Conservation (phyloP, 768 basidiomycete genomes). For the Boletus rubescentipes region DNA sequence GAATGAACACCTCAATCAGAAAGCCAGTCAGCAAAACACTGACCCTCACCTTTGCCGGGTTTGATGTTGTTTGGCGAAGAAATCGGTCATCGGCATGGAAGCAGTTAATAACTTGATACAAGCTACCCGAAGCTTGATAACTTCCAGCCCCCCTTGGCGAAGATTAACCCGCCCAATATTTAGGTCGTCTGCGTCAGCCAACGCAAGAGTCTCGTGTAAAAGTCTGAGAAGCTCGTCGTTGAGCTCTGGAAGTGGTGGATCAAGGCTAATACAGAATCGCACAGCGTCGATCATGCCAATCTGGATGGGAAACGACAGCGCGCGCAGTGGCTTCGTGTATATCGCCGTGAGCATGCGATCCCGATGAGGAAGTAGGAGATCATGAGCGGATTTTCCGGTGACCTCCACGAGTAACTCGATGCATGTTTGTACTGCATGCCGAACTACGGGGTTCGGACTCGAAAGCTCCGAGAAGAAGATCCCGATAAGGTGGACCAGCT, state of each 20-base stretch:
- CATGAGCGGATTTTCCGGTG: conserved; percentile 66
- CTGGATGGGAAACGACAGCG: conserved; percentile 91
- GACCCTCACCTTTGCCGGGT: conserved; percentile 75
- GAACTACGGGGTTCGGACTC: conserved; percentile 81
- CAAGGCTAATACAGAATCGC: conserved; percentile 86
- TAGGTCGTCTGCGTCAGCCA: conserved; percentile 95
- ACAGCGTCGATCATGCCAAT: conserved; percentile 98
- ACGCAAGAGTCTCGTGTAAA: conserved; percentile 88
- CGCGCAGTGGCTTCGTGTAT: conserved; percentile 94
- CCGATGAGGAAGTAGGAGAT: conserved; percentile 81
- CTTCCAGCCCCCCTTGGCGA: conserved; percentile 76
- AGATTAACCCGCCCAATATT: conserved; percentile 72
- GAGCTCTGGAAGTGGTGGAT: conserved; percentile 87
- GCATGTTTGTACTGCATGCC: conserved; percentile 79
- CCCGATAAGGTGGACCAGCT: conserved; percentile 68
- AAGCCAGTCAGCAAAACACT: background rate
- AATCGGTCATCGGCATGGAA: conserved; percentile 92
- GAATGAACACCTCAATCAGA: conserved; percentile 5
- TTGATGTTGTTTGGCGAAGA: conserved; percentile 80
- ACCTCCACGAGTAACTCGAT: conserved; percentile 76
- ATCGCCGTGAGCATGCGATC: conserved; percentile 87
- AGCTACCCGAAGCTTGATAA: conserved; percentile 88
- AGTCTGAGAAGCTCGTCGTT: conserved; percentile 91
- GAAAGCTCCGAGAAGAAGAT: conserved; percentile 89
- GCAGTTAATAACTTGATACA: conserved; percentile 93